These are phyloP conservation scores for Amylocarpus encephaloides DNA, from an alignment of 2,329 filamentous ascomycete species.

Conservation along the genomic window DNA sequence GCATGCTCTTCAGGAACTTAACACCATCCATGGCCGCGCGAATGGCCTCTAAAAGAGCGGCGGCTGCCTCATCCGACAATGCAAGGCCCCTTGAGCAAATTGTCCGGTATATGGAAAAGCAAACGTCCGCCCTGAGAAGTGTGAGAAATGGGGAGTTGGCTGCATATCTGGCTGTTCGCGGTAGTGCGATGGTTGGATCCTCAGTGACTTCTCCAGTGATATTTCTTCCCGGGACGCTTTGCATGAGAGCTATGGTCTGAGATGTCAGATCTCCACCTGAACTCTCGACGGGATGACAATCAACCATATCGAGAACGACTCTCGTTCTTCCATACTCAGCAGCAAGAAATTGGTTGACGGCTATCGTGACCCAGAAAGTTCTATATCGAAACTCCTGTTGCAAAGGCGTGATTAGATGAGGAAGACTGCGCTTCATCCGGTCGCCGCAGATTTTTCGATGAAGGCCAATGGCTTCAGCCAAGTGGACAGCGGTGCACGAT, in stretches of 20 bases:
- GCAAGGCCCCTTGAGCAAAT: slow-evolving; percentile 5
- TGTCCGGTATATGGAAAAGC: slow-evolving; percentile 18
- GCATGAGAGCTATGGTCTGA: slow-evolving; percentile 16
- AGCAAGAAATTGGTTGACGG: slow-evolving; percentile 18
- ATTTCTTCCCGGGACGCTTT: slow-evolving; percentile 5
- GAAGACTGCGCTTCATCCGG: slow-evolving; percentile 6
- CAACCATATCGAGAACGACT: slow-evolving; percentile 15
- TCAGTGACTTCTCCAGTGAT: neutral
- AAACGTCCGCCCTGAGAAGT: slow-evolving; percentile 16
- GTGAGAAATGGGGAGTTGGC: slow-evolving; percentile 8
- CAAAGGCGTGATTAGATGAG: slow-evolving; percentile 3
- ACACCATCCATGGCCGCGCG: slow-evolving; percentile 15
- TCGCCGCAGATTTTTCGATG: slow-evolving; percentile 23
- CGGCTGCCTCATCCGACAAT: slow-evolving; percentile 1
- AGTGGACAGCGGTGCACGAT: slow-evolving; percentile 23
- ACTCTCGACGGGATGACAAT: slow-evolving; percentile 8
- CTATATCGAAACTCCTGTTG: slow-evolving; percentile 16
- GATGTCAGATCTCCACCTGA: slow-evolving; percentile 12
- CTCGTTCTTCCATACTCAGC: slow-evolving; percentile 21
- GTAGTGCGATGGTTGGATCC: slow-evolving; percentile 4
- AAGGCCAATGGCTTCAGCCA: slow-evolving; percentile 27
- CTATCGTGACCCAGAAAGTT: slow-evolving; percentile 20
- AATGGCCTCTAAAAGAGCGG: slow-evolving; percentile 12
- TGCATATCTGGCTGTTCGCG: neutral
- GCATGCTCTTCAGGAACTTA: slow-evolving; percentile 7